Evolutionary conservation across 2,329 filamentous ascomycete species (phyloP).

Genomic region (Penicillium sp.): DNA sequence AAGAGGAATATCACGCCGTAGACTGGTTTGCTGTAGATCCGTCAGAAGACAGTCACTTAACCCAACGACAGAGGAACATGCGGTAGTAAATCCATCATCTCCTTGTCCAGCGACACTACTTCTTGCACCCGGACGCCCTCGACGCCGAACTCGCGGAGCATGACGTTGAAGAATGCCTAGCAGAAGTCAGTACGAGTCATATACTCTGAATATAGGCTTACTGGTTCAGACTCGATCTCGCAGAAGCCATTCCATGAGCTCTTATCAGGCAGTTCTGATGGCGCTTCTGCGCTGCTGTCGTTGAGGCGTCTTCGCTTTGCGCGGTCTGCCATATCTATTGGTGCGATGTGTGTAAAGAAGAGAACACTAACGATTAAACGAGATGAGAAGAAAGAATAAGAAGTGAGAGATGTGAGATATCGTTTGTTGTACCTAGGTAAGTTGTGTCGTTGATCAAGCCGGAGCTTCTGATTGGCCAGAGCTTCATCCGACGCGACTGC

Average conservation of each 20-base stretch:
- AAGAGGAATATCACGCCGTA: constrained; percentile 89
- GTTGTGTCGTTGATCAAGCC: not conserved
- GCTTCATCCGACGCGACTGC: constrained; percentile 16
- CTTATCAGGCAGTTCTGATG: constrained; percentile 30
- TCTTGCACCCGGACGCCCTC: constrained; percentile 70
- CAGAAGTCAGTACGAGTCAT: not conserved
- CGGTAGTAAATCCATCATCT: constrained; percentile 60
- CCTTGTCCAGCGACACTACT: constrained; percentile 67
- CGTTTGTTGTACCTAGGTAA: too few relatives aligned
- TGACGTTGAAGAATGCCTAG: constrained; percentile 79
- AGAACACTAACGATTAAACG: too few relatives aligned
- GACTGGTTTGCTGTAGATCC: constrained; percentile 58
- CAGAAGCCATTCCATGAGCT: constrained; percentile 45
- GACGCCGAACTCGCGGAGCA: constrained; percentile 75
- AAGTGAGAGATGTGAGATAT: too few relatives aligned
- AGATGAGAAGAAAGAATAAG: too few relatives aligned
- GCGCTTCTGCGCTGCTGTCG: not conserved
- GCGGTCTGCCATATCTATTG: constrained; percentile 6
- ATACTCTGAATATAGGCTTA: constrained; percentile 38
- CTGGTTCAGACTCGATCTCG: constrained; percentile 87
- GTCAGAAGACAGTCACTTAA: not conserved
- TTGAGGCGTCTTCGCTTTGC: constrained; percentile 13
- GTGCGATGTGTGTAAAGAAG: not conserved
- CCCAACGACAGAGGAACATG: constrained; percentile 34
- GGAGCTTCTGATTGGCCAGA: constrained; percentile 18